phyloP scores from a whole-genome alignment of 2,329 filamentous ascomycete genomes.

The Xylariaceae sp. region DNA sequence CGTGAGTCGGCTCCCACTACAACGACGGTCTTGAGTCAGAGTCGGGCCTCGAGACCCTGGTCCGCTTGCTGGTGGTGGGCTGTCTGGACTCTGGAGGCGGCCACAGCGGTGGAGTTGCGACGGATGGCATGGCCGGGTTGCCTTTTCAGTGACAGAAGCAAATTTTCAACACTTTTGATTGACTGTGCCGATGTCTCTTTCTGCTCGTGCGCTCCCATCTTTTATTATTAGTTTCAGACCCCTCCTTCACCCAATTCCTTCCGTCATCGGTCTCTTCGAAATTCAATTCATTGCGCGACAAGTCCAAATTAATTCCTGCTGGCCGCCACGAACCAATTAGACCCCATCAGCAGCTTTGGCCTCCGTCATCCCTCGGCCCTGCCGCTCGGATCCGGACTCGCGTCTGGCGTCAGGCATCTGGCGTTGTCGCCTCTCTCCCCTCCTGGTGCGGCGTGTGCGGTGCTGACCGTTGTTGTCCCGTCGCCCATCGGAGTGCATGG shows the following conservation, averaged over 20 bases:
- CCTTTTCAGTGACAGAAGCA: slow-evolving; percentile 20
- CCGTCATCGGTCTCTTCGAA: slow-evolving; percentile 30
- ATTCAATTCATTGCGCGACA: slow-evolving; percentile 18
- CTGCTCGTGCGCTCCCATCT: slow-evolving; percentile 14
- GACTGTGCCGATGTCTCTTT: slow-evolving; percentile 10
- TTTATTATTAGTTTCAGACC: slow-evolving; percentile 29
- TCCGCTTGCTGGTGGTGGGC: not conserved
- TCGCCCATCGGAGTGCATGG: slow-evolving; percentile 40
- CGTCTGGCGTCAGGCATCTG: no score
- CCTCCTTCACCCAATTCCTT: slow-evolving; percentile 29
- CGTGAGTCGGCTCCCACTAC: no score
- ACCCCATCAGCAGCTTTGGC: not conserved
- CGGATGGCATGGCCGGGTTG: slow-evolving; percentile 13
- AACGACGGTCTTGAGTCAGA: not conserved
- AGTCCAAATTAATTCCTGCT: not conserved
- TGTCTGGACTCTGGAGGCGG: slow-evolving; percentile 4
- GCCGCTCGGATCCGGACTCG: slow-evolving; percentile 9
- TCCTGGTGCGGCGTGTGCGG: not conserved
- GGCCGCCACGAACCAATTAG: not conserved
- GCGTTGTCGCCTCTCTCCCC: no score
- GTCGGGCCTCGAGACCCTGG: not conserved
- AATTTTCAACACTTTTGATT: slow-evolving; percentile 20
- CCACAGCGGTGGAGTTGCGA: slow-evolving; percentile 13
- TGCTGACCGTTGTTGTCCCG: slow-evolving; percentile 18
- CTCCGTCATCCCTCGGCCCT: not conserved